Base-by-base conservation (phyloP, 2,329 filamentous ascomycete genomes). In the Botryosphaeria dothidea region DNA sequence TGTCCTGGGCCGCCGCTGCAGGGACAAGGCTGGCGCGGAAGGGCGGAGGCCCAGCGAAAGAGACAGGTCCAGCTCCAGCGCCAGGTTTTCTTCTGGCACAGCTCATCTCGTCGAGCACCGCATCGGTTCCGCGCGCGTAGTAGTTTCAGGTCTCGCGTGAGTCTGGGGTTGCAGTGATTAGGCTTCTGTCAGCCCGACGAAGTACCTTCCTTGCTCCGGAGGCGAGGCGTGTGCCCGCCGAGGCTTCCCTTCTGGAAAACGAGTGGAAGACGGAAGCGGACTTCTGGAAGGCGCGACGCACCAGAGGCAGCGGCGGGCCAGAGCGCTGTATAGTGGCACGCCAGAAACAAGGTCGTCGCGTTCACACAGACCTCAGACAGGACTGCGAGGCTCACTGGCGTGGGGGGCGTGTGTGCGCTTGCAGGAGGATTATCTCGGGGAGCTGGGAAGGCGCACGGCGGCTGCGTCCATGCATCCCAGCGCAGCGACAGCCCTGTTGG, bases 281-380 rank as follows among this genome's bases (percentile, higher is more conserved):
- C 11, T 11, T 41, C 38, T 41, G 38, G 38, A 41, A 41, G 38
- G 15, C 38, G 38, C 9, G 38, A 41, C 17, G 11, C 11, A 15
- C 9, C 11, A 41, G 9, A 41, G 38, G 38, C 38, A 41, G 38
- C 38, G 17, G 38, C 38, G 4, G 27, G 49, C 27, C 27, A 34
- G 27, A 9, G 17, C 19, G 27, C 48, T 9, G 19, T 2, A 8
- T 3, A 17, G 48, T 34, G 48, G 25, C 48, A 34, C 48, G 48
- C 27, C 48, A 49, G 17, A 52, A 34, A n/a, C 27, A 31, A 27
- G 48, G 48, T 27, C 1, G 23, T 9, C 46, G 43, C n/a, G 13
- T 75, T 73, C 7, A 74, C 69, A 65, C 71, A 74, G 11, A 66
- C 70, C 17, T 51, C 46, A 29, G 46, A 29, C 46, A 23, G 45